Evolutionary conservation across 2,329 filamentous ascomycete species (phyloP), one percentile per base, ranked within the genome.

Genomic region (Aspergillus sergii): DNA sequence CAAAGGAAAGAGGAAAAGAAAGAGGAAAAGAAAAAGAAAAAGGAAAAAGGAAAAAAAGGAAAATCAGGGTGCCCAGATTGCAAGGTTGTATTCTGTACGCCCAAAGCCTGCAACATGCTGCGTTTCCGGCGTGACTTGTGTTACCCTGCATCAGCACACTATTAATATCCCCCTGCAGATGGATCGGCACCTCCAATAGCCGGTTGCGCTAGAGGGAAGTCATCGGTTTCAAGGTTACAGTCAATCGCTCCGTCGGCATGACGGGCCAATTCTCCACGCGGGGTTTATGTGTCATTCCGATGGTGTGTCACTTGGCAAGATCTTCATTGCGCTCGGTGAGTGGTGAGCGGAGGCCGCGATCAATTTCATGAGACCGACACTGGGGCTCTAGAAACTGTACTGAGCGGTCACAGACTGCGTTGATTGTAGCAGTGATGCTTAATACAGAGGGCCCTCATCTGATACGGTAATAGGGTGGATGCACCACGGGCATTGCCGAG

Each of bases 101-200:
- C 19, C n/a, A 34, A 34, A 32, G 28, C 28, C 30, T 51, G 48
- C 48, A 51, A 51, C 28, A 51, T 34, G 19, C 48, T 51, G 48
- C 21, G 48, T 32, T n/a, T 51, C 30, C 48, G 28, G 28, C 28
- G 10, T 32, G 48, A 51, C 48, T 51, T 51, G 48, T 51, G 48
- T 21, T 19, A 51, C 48, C 14, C 26, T 51, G 48, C 48, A 32
- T 23, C 48, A 12, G 8, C 48, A 51, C 28, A 30, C 48, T 51
- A n/a, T 51, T 32, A 51, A 51, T 51, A 51, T 51, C 28, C 19
- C 26, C 48, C 48, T 51, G 59, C 34, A 55, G 55, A 28, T 41
- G 28, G 51, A 61, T 46, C 10, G 53, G 32, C 36, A 50, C 53
- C 19, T 23, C 48, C 28, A 26, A 57, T 50, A 45, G 28, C 28